Conservation (phyloP, 345 rosid genomes). For the Gossypium mustelinum region DNA sequence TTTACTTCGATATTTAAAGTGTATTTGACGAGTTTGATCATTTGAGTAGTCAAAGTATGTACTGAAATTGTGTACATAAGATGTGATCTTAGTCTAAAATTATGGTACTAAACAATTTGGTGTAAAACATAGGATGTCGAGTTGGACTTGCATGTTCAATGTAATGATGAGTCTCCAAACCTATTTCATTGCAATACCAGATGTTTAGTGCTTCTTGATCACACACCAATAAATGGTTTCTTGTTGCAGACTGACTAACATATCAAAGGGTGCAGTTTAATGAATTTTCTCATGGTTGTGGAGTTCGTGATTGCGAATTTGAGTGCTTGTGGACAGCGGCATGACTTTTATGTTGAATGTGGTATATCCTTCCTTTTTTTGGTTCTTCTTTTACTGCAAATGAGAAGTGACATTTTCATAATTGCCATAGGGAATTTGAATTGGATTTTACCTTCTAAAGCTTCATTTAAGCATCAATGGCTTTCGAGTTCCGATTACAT, state of each 20-base stretch:
- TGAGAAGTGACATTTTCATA: background rate
- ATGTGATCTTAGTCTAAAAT: background rate
- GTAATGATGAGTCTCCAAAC: background rate
- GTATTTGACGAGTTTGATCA: background rate
- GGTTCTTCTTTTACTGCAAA: background rate
- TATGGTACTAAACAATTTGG: background rate
- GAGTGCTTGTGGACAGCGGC: background rate
- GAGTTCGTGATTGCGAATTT: background rate
- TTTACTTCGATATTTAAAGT: background rate
- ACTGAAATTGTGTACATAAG: too few species aligned
- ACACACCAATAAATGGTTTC: background rate
- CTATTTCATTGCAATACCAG: background rate
- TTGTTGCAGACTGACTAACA: constrained; percentile 40
- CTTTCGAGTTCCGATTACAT: background rate
- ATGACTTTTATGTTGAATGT: constrained; percentile 5
- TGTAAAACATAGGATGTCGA: background rate
- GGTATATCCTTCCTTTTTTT: background rate
- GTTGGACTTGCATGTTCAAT: background rate
- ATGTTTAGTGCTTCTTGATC: background rate
- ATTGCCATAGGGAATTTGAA: constrained; percentile 2
- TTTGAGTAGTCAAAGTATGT: background rate
- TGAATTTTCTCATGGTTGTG: background rate
- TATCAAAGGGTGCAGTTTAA: background rate
- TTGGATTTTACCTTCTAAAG: background rate
- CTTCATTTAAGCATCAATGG: background rate